Base-by-base conservation (phyloP, 192 early-diverging fungal species). In the Rhizoclosmatium globosum region DNA sequence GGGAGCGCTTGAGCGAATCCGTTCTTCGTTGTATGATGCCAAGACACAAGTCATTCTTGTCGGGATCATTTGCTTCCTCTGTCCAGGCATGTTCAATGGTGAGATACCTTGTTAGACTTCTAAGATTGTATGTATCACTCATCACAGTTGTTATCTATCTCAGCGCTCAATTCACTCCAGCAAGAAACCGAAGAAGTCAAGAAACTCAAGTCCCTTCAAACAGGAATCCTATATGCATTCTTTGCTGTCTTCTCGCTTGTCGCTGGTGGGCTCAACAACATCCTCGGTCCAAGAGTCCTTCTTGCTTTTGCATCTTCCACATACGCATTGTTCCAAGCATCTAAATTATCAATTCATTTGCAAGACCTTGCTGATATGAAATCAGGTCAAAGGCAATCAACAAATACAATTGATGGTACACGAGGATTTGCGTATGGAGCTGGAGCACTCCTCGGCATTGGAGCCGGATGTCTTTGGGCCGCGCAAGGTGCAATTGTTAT, bases 401-500 rank as follows among this genome's bases (percentile, higher is more conserved):
- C 43, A 41, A 45, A 45, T 21, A 15, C 65, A 43, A 44, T 45
- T 68, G 39, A 21, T 15, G 43, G 23, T 41, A 15, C 65, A 17
- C 9, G 42, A 7, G 39, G 42, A 7, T 93, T 96, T 75, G 91
- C 89, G n/a, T 91, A 94, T 64, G 84, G 84, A 42, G 82, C 94
- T 19, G 93, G 93, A 56, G 95, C 87, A 2, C 83, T 95, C 64
- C 92, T 96, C 43, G 95, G 95, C 74, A 71, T 94, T 21, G 93
- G 93, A 68, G 94, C 94, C 2, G 94, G 92, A 67, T 88, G 95
- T 74, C 82, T 94, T 68, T 81, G 79, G 79, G 70, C 79, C 39
- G 68, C 79, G 19, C 79, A 81, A 81, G 79, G 94, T 45, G 88
- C 91, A 81, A 93, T 96, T 76, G 92, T 94, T 91, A 87, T 94